Percentiles rank a stretch among this genome's conserved stretches.
phyloP scores from a whole-genome alignment of 805 yeast genomes.

The Wickerhamiella hasegawae region DNA sequence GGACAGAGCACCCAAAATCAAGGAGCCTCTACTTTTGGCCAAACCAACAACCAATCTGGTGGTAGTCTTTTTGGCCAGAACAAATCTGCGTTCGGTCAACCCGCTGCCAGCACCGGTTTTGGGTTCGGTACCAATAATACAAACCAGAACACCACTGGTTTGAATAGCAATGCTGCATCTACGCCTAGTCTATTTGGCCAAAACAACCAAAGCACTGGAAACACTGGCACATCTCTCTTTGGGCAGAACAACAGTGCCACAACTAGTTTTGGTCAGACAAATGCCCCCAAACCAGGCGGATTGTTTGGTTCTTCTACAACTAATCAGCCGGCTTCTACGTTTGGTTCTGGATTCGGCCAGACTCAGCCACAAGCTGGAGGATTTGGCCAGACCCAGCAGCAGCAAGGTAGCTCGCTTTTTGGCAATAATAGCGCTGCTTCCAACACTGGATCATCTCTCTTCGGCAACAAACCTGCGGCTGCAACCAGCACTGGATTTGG shows the following conservation, averaged over 20 bases:
- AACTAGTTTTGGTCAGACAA: conserved; percentile 10
- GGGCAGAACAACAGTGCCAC: conserved; percentile 2
- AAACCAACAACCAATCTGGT: conserved; percentile 9
- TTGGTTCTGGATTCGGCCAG: not conserved
- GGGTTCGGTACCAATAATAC: conserved; percentile 3
- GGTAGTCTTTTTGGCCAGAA: too few relatives aligned
- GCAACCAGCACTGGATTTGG: too few relatives aligned
- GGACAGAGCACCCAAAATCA: conserved; percentile 14
- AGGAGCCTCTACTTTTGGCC: conserved; percentile 14
- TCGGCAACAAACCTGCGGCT: too few relatives aligned
- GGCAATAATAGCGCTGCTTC: conserved; percentile 5
- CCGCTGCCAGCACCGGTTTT: conserved; percentile 1
- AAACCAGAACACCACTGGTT: not conserved
- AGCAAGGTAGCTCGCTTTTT: not conserved
- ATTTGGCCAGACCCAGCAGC: not conserved
- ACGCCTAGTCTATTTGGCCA: not conserved
- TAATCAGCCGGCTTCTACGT: too few relatives aligned
- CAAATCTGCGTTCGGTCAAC: not conserved
- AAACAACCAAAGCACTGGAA: not conserved
- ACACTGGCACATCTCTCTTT: not conserved
- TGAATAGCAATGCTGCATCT: not conserved
- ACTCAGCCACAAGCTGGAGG: not conserved
- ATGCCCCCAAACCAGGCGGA: conserved; percentile 16
- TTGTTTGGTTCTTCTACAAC: conserved; percentile 30
- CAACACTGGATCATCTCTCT: conserved; percentile 20